Evolutionary conservation across 371 early-diverging fungal species (phyloP).

Genomic region (Gilbertella persicaria): DNA sequence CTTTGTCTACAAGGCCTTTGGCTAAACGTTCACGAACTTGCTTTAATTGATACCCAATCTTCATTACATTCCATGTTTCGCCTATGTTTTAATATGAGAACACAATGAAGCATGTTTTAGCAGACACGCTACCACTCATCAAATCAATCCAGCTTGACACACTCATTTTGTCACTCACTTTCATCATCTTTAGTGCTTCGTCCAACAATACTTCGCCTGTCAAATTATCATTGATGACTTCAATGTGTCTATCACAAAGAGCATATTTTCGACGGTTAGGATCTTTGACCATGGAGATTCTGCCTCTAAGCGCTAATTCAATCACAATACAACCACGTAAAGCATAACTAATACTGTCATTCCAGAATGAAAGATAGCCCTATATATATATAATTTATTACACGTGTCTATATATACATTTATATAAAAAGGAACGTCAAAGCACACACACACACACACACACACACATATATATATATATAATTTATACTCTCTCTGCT

Average conservation of each 20-base stretch:
- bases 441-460: not conserved
- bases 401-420: not conserved
- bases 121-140: constrained; percentile 84
- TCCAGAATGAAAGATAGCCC: constrained; percentile 98
- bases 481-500: constrained; percentile 1
- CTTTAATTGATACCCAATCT: constrained; percentile 95
- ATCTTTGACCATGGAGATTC: constrained; percentile 88
- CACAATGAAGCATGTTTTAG: not conserved
- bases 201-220: constrained; percentile 97
- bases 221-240: constrained; percentile 77
- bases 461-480: not conserved
- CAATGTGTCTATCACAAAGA: constrained; percentile 79
- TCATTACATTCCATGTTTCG: constrained; percentile 97
- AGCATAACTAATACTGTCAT: constrained; percentile 96
- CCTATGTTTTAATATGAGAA: constrained; percentile 58
- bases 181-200: constrained; percentile 90
- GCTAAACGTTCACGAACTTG: constrained; percentile 96
- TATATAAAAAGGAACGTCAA: not conserved
- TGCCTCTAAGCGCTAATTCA: constrained; percentile 90
- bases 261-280: constrained; percentile 78
- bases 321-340: constrained; percentile 93
- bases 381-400: constrained; percentile 34
- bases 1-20: constrained; percentile 97
- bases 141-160: constrained; percentile 95
- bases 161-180: constrained; percentile 70